Percentiles rank a stretch among this genome's conserved stretches.
Evolutionary conservation across 2,329 filamentous ascomycete species (phyloP).

Genomic region (Fusarium burgessii): DNA sequence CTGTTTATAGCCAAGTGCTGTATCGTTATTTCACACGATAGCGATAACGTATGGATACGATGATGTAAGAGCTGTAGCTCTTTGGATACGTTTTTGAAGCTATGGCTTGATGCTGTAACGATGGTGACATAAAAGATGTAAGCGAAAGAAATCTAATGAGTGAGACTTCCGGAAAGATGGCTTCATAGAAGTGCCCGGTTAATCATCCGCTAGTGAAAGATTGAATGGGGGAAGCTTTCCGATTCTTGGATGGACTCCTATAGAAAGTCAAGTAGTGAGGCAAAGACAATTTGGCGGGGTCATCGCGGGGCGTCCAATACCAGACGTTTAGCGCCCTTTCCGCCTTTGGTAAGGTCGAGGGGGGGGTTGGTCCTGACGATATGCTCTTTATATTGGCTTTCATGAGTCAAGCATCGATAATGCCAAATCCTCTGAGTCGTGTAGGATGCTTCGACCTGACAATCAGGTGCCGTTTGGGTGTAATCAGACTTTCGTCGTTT

Average conservation of each 20-base stretch:
- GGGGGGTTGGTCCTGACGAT: not conserved
- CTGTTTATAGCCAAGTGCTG: slow-evolving; percentile 3
- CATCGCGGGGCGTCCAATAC: slow-evolving; percentile 31
- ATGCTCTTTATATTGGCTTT: slow-evolving; percentile 4
- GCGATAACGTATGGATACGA: slow-evolving; percentile 20
- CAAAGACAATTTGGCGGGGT: slow-evolving; percentile 27
- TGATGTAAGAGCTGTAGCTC: slow-evolving; percentile 33
- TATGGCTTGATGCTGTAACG: not conserved
- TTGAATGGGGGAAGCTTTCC: slow-evolving; percentile 32
- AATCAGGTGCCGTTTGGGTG: not conserved
- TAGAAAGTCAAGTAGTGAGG: slow-evolving; percentile 30
- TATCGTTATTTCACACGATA: slow-evolving; percentile 11
- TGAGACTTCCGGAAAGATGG: slow-evolving; percentile 6
- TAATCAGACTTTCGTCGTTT: not conserved
- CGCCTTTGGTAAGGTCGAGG: slow-evolving; percentile 24
- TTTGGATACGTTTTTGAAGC: not conserved
- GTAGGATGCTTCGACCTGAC: not conserved
- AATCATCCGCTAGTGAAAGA: slow-evolving; percentile 19
- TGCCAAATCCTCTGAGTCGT: slow-evolving; percentile 31
- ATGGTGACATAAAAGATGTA: slow-evolving; percentile 4
- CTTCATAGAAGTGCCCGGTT: slow-evolving; percentile 10
- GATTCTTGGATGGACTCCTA: slow-evolving; percentile 37
- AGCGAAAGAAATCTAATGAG: slow-evolving; percentile 16
- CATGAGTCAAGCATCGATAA: slow-evolving; percentile 29
- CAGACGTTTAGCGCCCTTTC: slow-evolving; percentile 23